These are phyloP conservation scores for Camellia granthamiana DNA, from an alignment of 148 eudicot genomes.

Conservation along the genomic window DNA sequence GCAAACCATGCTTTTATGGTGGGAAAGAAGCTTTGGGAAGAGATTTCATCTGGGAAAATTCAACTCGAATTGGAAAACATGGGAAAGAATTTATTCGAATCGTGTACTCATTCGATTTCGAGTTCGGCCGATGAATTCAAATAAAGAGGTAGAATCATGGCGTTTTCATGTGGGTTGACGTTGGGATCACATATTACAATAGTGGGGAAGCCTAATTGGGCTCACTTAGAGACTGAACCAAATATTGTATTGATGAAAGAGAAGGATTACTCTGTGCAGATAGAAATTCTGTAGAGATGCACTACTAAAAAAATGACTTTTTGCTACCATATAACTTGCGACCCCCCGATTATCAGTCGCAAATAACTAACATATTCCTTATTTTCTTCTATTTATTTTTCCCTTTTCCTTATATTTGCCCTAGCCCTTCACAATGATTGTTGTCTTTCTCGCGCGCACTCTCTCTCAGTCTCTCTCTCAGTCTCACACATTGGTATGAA, in stretches of 20 bases:
- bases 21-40: conserved; percentile 48
- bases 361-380: too few species aligned
- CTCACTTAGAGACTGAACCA: conserved; percentile 46
- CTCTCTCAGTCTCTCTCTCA: too few species aligned
- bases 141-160: conserved; percentile 23
- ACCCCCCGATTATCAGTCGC: too few species aligned
- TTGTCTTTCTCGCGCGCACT: too few species aligned
- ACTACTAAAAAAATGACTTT: too few species aligned
- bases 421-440: too few species aligned
- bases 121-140: conserved; percentile 27
- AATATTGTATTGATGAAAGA: conserved; percentile 35
- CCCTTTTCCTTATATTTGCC: too few species aligned
- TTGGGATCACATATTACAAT: conserved; percentile 76
- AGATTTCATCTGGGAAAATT: conserved; percentile 22
- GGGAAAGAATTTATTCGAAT: conserved; percentile 17
- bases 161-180: conserved; percentile 61
- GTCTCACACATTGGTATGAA: too few species aligned
- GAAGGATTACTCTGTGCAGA: not conserved
- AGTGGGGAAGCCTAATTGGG: conserved; percentile 61
- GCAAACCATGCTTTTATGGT: conserved; percentile 49
- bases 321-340: too few species aligned
- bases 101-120: conserved; percentile 37
- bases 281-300: too few species aligned
- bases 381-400: too few species aligned
- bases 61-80: conserved; percentile 14